These are phyloP conservation scores for Nidularia sp. DNA, from an alignment of 768 basidiomycete genomes.

Conservation along the genomic window DNA sequence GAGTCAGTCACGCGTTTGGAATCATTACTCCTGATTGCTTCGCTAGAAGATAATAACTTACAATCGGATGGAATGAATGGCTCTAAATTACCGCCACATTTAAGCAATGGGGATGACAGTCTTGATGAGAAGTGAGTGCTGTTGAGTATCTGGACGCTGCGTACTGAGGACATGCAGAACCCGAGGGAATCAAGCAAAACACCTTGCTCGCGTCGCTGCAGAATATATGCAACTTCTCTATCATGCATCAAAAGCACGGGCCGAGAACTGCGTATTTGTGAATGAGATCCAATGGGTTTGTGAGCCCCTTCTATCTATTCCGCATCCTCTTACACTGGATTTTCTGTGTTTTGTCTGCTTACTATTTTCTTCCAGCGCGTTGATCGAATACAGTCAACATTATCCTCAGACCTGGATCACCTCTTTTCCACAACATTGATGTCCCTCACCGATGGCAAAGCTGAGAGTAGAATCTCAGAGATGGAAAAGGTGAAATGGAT, in stretches of 20 bases:
- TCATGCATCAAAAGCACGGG: slow-evolving; percentile 76
- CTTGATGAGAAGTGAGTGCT: slow-evolving; percentile 36
- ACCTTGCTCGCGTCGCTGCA: slow-evolving; percentile 77
- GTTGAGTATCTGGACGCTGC: background rate
- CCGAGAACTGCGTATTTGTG: slow-evolving; percentile 76
- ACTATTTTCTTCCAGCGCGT: slow-evolving; percentile 50
- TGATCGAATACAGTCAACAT: slow-evolving; percentile 75
- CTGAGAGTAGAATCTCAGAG: slow-evolving; percentile 49
- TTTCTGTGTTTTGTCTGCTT: slow-evolving; percentile 1
- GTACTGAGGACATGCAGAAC: slow-evolving; percentile 28
- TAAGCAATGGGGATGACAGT: slow-evolving; percentile 33
- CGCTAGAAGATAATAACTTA: slow-evolving; percentile 35
- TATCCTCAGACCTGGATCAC: slow-evolving; percentile 84
- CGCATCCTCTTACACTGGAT: slow-evolving; percentile 2
- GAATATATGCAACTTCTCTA: slow-evolving; percentile 94
- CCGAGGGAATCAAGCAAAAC: slow-evolving; percentile 68
- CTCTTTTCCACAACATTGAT: slow-evolving; percentile 65
- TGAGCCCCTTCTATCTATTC: slow-evolving; percentile 13
- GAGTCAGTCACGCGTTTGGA: slow-evolving; percentile 90
- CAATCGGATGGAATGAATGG: slow-evolving; percentile 25
- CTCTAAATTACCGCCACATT: slow-evolving; percentile 27
- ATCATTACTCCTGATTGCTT: slow-evolving; percentile 69
- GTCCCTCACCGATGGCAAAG: slow-evolving; percentile 43
- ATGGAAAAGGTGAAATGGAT: slow-evolving; percentile 59
- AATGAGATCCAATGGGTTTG: slow-evolving; percentile 83